A percentile compares a stretch with the other conserved stretches of the same genome.
Conservation (phyloP, 306 rosid genomes). For the Psophocarpus tetragonolobus region DNA sequence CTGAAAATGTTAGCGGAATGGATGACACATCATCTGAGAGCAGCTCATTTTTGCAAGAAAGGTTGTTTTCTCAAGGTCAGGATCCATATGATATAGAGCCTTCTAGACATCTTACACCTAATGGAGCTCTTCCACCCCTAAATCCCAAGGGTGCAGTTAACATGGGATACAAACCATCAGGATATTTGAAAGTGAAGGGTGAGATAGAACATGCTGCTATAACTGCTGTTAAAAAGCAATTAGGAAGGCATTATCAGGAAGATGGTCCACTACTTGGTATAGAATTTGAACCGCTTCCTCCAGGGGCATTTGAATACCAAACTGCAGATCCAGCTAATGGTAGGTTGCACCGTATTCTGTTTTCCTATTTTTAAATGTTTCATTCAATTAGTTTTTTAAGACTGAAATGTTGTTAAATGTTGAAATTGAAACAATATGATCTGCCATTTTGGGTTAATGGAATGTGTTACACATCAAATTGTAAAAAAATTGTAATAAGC, state of each 20-base stretch:
- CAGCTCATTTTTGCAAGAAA: conserved; percentile 76
- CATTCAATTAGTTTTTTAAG: conserved; percentile 24
- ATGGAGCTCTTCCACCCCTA: conserved; percentile 59
- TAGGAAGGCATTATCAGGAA: conserved; percentile 71
- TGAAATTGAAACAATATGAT: not conserved
- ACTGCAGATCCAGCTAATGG: conserved; percentile 63
- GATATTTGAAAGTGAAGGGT: conserved; percentile 93
- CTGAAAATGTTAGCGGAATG: conserved; percentile 57
- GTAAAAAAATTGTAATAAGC: not conserved
- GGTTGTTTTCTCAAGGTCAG: conserved; percentile 60
- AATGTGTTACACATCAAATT: not conserved
- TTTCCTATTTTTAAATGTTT: not conserved
- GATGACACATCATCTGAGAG: conserved; percentile 92
- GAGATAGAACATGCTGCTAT: conserved; percentile 97
- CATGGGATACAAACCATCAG: conserved; percentile 81
- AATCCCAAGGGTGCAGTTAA: conserved; percentile 54
- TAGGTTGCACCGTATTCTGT: conserved; percentile 35
- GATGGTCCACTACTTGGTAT: conserved; percentile 91
- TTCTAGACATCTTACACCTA: conserved; percentile 59
- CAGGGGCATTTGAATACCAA: conserved; percentile 86
- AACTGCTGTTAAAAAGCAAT: conserved; percentile 92
- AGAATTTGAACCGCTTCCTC: conserved; percentile 89
- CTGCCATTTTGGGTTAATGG: not conserved
- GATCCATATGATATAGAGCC: conserved; percentile 63
- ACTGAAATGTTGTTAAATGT: conserved; percentile 4